These are phyloP conservation scores for Mesembryanthemum crystallinum DNA, from an alignment of 148 eudicot species.

Conservation along the genomic window DNA sequence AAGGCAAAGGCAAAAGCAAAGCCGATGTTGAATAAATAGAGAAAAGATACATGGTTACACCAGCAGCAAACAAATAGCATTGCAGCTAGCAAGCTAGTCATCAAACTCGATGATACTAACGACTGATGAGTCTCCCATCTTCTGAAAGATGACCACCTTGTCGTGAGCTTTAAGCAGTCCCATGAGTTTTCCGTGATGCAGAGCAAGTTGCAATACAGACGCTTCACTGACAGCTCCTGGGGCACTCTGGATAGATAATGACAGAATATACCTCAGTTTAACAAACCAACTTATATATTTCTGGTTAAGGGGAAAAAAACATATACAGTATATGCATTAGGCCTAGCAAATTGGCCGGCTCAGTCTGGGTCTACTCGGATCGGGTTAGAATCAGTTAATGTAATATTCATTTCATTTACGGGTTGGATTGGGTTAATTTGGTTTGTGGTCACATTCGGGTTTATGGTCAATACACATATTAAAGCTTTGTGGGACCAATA, in stretches of 20 bases:
- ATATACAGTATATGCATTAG: too few species aligned
- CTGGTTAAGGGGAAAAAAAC: not conserved
- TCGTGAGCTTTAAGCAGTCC: slow-evolving; percentile 51
- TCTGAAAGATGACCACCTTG: slow-evolving; percentile 59
- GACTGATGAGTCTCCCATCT: slow-evolving; percentile 52
- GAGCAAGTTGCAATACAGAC: slow-evolving; percentile 48
- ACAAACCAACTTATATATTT: not conserved
- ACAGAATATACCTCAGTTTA: too few species aligned
- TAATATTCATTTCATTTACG: too few species aligned
- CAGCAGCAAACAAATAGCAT: not conserved
- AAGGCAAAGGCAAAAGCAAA: not conserved
- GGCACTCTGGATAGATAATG: slow-evolving; percentile 43
- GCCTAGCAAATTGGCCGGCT: too few species aligned
- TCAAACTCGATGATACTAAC: slow-evolving; percentile 42
- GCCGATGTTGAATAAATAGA: not conserved
- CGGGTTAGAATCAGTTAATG: too few species aligned
- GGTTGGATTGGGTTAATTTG: too few species aligned
- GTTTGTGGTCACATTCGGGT: too few species aligned
- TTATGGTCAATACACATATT: too few species aligned
- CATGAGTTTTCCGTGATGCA: slow-evolving; percentile 42
- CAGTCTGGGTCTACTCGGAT: too few species aligned
- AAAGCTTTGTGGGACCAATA: too few species aligned
- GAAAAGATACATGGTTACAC: not conserved
- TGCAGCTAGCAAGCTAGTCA: slow-evolving; percentile 28
- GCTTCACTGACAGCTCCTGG: slow-evolving; percentile 46